Evolutionary conservation across 2,329 filamentous ascomycete species (phyloP).

Genomic region (Sporothrix pallida): DNA sequence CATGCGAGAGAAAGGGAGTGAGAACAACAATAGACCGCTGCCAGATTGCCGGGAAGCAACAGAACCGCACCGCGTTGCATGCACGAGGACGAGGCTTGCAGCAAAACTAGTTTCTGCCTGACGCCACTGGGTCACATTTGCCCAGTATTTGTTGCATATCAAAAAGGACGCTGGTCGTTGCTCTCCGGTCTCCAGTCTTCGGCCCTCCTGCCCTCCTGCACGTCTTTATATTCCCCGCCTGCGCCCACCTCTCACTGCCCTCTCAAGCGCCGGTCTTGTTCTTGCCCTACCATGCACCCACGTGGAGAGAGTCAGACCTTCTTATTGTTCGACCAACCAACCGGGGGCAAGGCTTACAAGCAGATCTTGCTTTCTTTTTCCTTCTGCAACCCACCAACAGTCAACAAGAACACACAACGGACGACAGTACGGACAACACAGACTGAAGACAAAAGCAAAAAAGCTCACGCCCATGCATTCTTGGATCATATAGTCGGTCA

Average conservation of each 20-base stretch:
- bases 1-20: neutral
- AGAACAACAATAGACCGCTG: neutral
- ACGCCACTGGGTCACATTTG: neutral
- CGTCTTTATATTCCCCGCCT: conserved; percentile 16
- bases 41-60: neutral
- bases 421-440: neutral
- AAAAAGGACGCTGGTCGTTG: neutral
- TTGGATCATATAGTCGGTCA: neutral
- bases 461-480: neutral
- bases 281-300: conserved; percentile 27
- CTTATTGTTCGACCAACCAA: conserved; percentile 16
- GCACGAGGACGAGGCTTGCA: neutral
- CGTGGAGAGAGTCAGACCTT: neutral
- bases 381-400: neutral
- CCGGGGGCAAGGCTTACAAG: neutral
- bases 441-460: neutral
- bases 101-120: conserved; percentile 8
- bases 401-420: conserved; percentile 4
- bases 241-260: neutral
- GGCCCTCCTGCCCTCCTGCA: neutral
- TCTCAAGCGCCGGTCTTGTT: neutral
- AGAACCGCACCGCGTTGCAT: neutral
- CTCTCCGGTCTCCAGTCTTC: neutral
- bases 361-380: neutral
- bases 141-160: neutral